A percentile compares a stretch with the other conserved stretches of the same genome.
phyloP scores from a whole-genome alignment of 768 basidiomycete species.

The Clitopilus hobsonii region DNA sequence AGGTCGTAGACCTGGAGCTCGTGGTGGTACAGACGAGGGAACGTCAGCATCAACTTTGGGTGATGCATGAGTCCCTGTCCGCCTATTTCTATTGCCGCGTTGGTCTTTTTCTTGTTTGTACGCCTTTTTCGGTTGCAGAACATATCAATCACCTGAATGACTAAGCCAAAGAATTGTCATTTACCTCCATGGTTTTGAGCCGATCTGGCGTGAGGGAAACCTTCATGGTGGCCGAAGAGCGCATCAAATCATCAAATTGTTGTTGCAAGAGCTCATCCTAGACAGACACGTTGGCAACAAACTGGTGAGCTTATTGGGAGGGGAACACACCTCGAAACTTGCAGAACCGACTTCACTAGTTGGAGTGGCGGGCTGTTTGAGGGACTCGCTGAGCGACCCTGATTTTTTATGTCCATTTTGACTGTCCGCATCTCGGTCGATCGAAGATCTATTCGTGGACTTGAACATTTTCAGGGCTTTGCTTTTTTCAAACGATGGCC shows the following conservation, averaged over 20 bases:
- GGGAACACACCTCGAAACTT: conserved; percentile 29
- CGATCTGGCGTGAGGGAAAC: conserved; percentile 94
- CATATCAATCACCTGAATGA: conserved; percentile 19
- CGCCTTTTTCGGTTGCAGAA: conserved; percentile 38
- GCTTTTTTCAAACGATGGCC: conserved; percentile 63
- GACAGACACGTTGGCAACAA: conserved; percentile 6
- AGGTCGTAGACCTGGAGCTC: conserved; percentile 31
- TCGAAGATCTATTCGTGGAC: conserved; percentile 30
- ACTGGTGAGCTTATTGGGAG: not conserved
- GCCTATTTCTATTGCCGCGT: conserved; percentile 34
- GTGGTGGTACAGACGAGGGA: conserved; percentile 24
- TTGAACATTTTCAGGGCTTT: conserved; percentile 58
- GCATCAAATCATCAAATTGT: conserved; percentile 93
- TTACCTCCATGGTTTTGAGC: conserved; percentile 88
- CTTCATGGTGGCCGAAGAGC: conserved; percentile 87
- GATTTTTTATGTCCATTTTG: conserved; percentile 49
- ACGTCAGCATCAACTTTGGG: conserved; percentile 29
- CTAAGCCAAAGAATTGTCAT: conserved; percentile 30
- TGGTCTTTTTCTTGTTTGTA: conserved; percentile 72
- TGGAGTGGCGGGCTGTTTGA: conserved; percentile 27
- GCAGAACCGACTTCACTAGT: conserved; percentile 20
- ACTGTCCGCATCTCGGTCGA: conserved; percentile 34
- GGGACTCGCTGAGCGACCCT: conserved; percentile 45
- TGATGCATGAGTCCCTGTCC: conserved; percentile 25
- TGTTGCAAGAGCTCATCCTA: conserved; percentile 58